Evolutionary conservation across 192 early-diverging fungal species (phyloP), one percentile per base, ranked within the genome.

Genomic region (Tieghemiomyces parasiticus): DNA sequence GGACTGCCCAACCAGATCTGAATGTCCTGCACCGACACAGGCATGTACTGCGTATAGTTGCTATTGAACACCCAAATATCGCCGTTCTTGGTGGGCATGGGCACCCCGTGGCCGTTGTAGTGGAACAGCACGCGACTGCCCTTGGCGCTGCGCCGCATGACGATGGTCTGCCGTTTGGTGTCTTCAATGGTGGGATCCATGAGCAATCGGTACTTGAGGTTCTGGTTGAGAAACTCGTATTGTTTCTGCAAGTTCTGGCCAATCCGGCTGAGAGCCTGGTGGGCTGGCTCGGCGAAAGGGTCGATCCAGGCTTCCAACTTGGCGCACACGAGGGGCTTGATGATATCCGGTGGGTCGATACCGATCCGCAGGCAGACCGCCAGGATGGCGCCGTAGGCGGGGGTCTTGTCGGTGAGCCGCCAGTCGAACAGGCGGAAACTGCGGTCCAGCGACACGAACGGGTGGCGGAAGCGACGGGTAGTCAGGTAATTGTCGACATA

Each of bases 51-150:
- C 34, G 93, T 95, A 77, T 92, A 96, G 59, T 84, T 84, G 65
- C 88, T 88, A 77, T 99, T 96, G 64, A 99, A 99, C 35, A 93
- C 93, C 95, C 95, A 99, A 46, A 96, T 88, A 65, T 99, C 95
- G 53, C 95, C 95, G 61, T 87, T 89, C 16, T 76, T 67, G 14
- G 93, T 95, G 16, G 95, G 93, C 60, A 86, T 87, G 6, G 95
- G 95, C 20, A 99, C 95, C 48, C 95, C 95, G 59, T 96, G 95
- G 20, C 95, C 95, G 60, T 99, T 99, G 78, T 96, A 99, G 64
- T 99, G 91, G 58, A 99, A 96, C 45, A 99, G 69, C 47, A 96
- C 81, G 2, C 95, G 84, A 51, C 94, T 92, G 44, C 95, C 93
- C 64, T 93, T 95, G 45, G 91, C 88, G 62, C 76, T 82, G 25